Percentiles rank a stretch among this genome's conserved stretches.
phyloP scores from a whole-genome alignment of 805 yeast genomes.

The Starmerella floris region DNA sequence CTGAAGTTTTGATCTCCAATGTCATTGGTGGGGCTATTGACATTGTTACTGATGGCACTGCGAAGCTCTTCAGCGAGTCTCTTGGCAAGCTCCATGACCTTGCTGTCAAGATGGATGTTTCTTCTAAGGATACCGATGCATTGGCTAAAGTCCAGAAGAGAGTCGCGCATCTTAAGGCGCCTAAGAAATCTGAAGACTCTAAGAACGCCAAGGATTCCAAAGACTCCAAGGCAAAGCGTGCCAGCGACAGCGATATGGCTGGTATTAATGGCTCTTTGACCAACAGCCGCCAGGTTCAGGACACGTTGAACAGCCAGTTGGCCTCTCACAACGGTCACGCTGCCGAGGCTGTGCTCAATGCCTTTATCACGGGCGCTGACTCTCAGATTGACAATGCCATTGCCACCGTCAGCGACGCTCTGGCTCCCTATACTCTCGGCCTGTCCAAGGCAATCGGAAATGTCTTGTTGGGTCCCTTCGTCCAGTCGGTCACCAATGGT shows the following conservation, averaged over 20 bases:
- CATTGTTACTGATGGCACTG: constrained; percentile 22
- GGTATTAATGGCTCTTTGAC: constrained; percentile 19
- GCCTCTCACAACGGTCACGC: constrained; percentile 20
- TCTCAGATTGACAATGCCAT: constrained; percentile 26
- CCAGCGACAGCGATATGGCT: constrained; percentile 10
- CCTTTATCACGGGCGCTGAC: constrained; percentile 26
- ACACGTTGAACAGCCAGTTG: constrained; percentile 19
- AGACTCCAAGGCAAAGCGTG: constrained; percentile 12
- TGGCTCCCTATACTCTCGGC: constrained; percentile 15
- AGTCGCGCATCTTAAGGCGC: constrained; percentile 11
- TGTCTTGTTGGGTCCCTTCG: constrained; percentile 23
- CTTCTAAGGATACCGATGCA: constrained; percentile 3
- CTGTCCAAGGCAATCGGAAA: constrained; percentile 16
- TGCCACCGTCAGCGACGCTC: constrained; percentile 17
- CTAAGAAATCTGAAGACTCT: constrained; percentile 2
- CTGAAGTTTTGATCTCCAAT: constrained; percentile 24
- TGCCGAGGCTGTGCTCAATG: constrained; percentile 20
- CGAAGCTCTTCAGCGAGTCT: constrained; percentile 16
- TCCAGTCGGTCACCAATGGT: constrained; percentile 26
- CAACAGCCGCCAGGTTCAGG: constrained; percentile 18
- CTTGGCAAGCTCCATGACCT: constrained; percentile 16
- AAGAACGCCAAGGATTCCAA: background rate
- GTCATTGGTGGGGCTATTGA: constrained; percentile 22
- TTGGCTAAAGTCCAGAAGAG: constrained; percentile 15
- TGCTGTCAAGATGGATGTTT: constrained; percentile 18